phyloP scores from a whole-genome alignment of 495 filamentous ascomycete species.

The Tuber microsphaerosporum region DNA sequence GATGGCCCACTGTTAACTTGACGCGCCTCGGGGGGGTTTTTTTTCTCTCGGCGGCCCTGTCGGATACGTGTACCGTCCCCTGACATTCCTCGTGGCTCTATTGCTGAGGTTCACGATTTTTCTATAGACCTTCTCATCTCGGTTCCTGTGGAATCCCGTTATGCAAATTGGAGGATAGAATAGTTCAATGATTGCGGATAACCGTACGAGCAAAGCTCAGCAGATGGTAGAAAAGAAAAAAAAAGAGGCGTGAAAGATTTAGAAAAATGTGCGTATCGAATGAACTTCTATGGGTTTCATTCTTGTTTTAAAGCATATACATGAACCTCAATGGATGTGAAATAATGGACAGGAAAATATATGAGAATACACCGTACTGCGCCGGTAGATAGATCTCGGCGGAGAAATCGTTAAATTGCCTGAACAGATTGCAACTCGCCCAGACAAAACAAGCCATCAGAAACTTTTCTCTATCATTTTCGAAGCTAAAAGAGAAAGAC shows the following conservation, averaged over 20 bases:
- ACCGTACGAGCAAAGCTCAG: too few species aligned
- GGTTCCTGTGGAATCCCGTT: not conserved
- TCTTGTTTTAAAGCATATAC: not conserved
- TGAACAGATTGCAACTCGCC: not conserved
- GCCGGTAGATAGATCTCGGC: not conserved
- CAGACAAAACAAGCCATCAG: not conserved
- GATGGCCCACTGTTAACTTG: not conserved
- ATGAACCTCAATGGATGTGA: not conserved
- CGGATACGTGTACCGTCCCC: not conserved
- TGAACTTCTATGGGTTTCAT: not conserved
- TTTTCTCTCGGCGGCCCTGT: not conserved
- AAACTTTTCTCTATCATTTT: not conserved
- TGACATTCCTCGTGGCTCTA: not conserved
- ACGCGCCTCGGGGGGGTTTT: not conserved
- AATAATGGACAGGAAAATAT: not conserved
- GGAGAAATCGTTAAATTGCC: not conserved
- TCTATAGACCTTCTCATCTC: not conserved
- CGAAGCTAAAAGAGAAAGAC: not conserved
- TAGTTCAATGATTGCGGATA: not conserved
- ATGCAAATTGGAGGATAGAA: not conserved
- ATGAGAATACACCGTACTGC: not conserved
- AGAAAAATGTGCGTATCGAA: not conserved
- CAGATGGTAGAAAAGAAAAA: too few species aligned
- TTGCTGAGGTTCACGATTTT: not conserved
- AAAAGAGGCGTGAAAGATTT: not conserved